A percentile compares a stretch with the other conserved stretches of the same genome.
phyloP scores from a whole-genome alignment of 106 monocot genomes.

The Dactylorhiza incarnata region DNA sequence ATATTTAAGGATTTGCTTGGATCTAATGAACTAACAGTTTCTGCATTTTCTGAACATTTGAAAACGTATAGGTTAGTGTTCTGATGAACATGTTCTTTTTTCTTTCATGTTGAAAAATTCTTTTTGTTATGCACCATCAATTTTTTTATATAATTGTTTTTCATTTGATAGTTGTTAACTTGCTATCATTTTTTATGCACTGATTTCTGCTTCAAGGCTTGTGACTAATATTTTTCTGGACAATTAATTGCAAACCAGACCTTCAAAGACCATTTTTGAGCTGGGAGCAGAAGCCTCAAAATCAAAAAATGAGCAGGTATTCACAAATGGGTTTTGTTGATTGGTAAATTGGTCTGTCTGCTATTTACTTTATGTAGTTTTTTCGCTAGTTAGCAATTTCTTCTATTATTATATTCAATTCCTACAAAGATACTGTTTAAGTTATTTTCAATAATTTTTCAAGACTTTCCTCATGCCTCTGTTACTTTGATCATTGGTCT shows the following conservation, averaged over 20 bases:
- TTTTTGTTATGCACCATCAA: neutral
- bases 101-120: neutral
- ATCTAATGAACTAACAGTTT: slow-evolving; percentile 75
- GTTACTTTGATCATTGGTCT: too few species aligned
- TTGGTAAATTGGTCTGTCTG: neutral
- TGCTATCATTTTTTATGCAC: neutral
- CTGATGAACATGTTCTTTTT: neutral
- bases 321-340: slow-evolving; percentile 3
- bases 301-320: slow-evolving; percentile 61
- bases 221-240: slow-evolving; percentile 4
- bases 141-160: neutral
- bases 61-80: slow-evolving; percentile 66
- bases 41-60: slow-evolving; percentile 89
- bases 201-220: slow-evolving; percentile 12
- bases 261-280: slow-evolving; percentile 93
- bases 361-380: neutral
- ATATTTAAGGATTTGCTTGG: slow-evolving; percentile 53
- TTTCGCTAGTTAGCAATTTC: neutral
- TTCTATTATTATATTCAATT: neutral
- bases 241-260: slow-evolving; percentile 36
- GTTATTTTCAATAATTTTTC: neutral
- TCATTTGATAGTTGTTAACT: neutral
- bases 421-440: neutral
- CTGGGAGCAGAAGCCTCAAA: slow-evolving; percentile 80
- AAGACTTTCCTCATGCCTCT: too few species aligned